Conservation (phyloP, 495 filamentous ascomycete species). For the Neurospora sp. region DNA sequence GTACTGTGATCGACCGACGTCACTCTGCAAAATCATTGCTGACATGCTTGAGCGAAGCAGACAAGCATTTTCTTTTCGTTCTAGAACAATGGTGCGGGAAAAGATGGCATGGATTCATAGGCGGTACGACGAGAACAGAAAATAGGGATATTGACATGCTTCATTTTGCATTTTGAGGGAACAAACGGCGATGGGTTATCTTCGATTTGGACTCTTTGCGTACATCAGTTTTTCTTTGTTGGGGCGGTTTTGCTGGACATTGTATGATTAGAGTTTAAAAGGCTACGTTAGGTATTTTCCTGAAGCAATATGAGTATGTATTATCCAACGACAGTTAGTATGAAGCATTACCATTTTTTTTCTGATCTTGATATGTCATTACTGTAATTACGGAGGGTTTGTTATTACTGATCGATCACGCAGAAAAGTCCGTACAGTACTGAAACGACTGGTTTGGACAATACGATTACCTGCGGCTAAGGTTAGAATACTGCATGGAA, state of each 20-base stretch:
- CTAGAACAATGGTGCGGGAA: neutral
- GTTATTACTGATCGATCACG: neutral
- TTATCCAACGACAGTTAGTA: neutral
- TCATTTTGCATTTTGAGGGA: neutral
- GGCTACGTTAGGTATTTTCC: neutral
- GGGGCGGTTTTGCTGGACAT: neutral
- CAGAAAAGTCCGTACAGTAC: neutral
- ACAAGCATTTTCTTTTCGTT: neutral
- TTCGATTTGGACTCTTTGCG: neutral
- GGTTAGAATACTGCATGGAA: neutral
- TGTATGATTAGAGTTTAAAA: neutral
- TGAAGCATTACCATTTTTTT: neutral
- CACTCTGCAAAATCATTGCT: neutral
- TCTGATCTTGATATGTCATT: neutral
- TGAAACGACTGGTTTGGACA: neutral
- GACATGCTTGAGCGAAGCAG: neutral
- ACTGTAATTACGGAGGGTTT: neutral
- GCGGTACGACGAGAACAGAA: neutral
- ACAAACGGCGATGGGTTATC: neutral
- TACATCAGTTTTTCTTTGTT: neutral
- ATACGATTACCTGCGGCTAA: neutral
- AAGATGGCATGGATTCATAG: neutral
- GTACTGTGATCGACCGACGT: neutral
- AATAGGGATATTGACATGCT: neutral
- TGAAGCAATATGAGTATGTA: neutral